A percentile compares a stretch with the other conserved stretches of the same genome.
Conservation (phyloP, 179 eudicot species). For the Amaranthus tricolor region DNA sequence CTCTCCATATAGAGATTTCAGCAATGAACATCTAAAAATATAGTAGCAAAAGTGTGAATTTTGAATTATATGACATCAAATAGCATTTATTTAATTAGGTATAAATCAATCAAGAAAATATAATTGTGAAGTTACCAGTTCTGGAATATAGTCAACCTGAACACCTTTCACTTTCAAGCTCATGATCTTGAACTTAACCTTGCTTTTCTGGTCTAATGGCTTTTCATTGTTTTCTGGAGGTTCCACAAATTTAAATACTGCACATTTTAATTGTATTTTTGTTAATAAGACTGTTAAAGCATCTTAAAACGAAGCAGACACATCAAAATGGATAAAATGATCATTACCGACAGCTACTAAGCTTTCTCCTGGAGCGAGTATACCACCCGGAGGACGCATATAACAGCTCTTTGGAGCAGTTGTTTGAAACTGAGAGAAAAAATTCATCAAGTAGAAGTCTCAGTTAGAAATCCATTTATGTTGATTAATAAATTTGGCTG, state of each 20-base stretch:
- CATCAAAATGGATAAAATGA: not conserved
- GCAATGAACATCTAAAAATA: not conserved
- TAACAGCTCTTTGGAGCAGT: conserved; percentile 76
- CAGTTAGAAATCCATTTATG: too few relatives aligned
- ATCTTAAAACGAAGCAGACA: not conserved
- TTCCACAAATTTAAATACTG: conserved; percentile 76
- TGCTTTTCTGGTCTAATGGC: conserved; percentile 47
- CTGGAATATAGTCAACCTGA: conserved; percentile 57
- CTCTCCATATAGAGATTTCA: not conserved
- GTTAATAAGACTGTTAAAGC: not conserved
- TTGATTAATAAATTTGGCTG: too few relatives aligned
- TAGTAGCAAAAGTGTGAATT: not conserved
- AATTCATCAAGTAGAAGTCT: not conserved
- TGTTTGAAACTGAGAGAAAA: conserved; percentile 56
- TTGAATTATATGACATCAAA: not conserved
- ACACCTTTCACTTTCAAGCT: conserved; percentile 71
- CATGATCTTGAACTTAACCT: conserved; percentile 77
- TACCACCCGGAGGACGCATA: conserved; percentile 78
- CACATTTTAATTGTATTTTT: not conserved
- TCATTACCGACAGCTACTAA: conserved; percentile 61
- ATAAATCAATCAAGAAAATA: not conserved
- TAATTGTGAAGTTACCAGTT: conserved; percentile 44
- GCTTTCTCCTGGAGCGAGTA: conserved; percentile 71
- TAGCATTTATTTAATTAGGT: not conserved
- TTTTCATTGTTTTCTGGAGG: conserved; percentile 65